Evolutionary conservation across 2,329 filamentous ascomycete species (phyloP).

Genomic region (Penicillium sp.): DNA sequence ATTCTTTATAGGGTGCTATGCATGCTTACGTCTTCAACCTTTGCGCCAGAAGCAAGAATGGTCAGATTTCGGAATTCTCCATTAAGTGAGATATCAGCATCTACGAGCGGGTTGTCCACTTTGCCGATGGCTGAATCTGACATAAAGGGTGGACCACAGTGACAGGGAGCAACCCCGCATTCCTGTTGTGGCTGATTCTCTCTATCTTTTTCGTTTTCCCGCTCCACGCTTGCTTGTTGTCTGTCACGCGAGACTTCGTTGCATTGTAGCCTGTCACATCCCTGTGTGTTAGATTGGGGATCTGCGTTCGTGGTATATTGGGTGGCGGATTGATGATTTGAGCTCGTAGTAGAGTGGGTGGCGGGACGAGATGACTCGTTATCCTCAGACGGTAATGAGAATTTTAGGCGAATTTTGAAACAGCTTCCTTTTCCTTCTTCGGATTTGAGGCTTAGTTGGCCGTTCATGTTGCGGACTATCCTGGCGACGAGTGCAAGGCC

Average conservation of each 20-base stretch:
- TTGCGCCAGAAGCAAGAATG: conserved; percentile 1
- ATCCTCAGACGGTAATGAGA: conserved; percentile 59
- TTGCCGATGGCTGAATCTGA: neutral
- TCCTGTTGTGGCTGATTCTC: neutral
- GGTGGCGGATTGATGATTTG: neutral
- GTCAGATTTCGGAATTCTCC: conserved; percentile 14
- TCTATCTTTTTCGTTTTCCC: neutral
- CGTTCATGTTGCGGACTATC: conserved; percentile 82
- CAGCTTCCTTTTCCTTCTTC: conserved; percentile 76
- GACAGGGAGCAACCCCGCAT: conserved; percentile 6
- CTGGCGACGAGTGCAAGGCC: conserved; percentile 81
- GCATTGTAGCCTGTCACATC: neutral
- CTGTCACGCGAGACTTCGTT: neutral
- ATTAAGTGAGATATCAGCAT: conserved; percentile 12
- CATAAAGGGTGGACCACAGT: conserved; percentile 12
- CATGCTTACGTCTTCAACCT: conserved; percentile 1
- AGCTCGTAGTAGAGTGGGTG: neutral
- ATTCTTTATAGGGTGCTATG: neutral
- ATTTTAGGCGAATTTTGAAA: conserved; percentile 77
- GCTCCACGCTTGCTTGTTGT: neutral
- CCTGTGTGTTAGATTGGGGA: neutral
- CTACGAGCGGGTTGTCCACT: neutral
- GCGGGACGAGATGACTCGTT: neutral
- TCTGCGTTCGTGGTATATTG: neutral
- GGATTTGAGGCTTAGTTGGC: conserved; percentile 79